Evolutionary conservation across 768 basidiomycete genomes (phyloP).

Genomic region (Suillus subluteus): DNA sequence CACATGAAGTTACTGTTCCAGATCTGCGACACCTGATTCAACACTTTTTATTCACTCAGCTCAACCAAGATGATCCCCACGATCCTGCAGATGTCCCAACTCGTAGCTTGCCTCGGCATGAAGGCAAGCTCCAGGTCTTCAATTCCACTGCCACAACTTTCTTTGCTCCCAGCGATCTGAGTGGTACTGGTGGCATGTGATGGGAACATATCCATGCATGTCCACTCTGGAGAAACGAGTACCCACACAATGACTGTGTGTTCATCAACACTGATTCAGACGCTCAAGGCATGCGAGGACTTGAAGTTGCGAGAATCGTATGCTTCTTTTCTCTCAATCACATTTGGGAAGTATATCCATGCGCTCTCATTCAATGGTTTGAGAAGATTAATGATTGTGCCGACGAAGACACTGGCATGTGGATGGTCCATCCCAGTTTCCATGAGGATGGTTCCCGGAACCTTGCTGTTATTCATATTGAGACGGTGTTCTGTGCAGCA

Average conservation of each 20-base stretch:
- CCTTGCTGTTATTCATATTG: conserved; percentile 10
- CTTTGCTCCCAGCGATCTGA: no score
- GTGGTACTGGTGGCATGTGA: conserved; percentile 15
- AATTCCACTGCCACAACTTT: background rate
- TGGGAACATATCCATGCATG: conserved; percentile 23
- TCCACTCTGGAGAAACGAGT: conserved; percentile 21
- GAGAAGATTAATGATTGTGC: conserved; percentile 15
- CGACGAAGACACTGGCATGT: conserved; percentile 24
- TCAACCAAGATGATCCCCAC: background rate
- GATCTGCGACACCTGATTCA: background rate
- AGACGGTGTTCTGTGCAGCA: conserved; percentile 7
- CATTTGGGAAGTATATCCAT: conserved; percentile 13
- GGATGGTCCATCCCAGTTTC: background rate
- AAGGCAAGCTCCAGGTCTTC: background rate
- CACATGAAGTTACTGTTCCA: background rate
- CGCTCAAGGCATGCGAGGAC: conserved; percentile 17
- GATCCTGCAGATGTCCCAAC: background rate
- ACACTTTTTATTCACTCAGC: background rate
- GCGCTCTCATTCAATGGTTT: conserved; percentile 28
- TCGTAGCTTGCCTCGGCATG: background rate
- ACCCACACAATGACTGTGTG: background rate
- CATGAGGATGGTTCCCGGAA: background rate
- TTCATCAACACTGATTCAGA: conserved; percentile 17
- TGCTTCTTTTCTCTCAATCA: conserved; percentile 21
- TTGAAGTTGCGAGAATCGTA: conserved; percentile 16